phyloP scores from a whole-genome alignment of 352 stramenopile genomes.

The Globisporangium perplexum region DNA sequence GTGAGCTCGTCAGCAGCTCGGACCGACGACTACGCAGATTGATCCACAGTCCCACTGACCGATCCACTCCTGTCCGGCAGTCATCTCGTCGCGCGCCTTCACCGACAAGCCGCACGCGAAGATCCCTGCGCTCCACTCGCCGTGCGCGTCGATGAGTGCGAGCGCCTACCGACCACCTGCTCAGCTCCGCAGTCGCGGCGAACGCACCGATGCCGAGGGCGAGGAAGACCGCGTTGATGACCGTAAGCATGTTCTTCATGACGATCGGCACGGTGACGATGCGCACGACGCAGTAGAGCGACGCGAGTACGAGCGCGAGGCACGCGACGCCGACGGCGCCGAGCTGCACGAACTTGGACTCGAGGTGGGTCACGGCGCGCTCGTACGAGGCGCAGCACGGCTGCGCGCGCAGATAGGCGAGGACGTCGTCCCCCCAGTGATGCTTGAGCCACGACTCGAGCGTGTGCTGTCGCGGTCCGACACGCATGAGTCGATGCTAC shows the following conservation, averaged over 20 bases:
- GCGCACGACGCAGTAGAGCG: constrained; percentile 76
- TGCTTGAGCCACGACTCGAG: constrained; percentile 72
- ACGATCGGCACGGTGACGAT: constrained; percentile 86
- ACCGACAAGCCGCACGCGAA: constrained; percentile 53
- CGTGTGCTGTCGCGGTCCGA: constrained; percentile 18
- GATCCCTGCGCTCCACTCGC: constrained; percentile 16
- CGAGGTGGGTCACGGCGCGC: constrained; percentile 37
- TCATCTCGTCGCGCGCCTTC: constrained; percentile 60
- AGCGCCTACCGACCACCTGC: background rate
- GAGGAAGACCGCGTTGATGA: constrained; percentile 71
- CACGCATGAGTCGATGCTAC: background rate
- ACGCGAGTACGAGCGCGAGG: constrained; percentile 39
- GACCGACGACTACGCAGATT: background rate
- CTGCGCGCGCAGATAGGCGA: constrained; percentile 36
- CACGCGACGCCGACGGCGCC: constrained; percentile 39
- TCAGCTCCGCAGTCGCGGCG: too few species aligned
- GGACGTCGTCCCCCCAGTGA: constrained; percentile 47
- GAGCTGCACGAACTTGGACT: constrained; percentile 37
- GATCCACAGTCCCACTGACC: constrained; percentile 18
- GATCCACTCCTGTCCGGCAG: constrained; percentile 69
- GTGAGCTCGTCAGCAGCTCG: background rate
- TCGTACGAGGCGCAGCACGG: constrained; percentile 58
- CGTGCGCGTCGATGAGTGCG: background rate
- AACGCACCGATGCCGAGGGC: constrained; percentile 36
- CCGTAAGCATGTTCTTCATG: constrained; percentile 78